phyloP scores from a whole-genome alignment of 108 stramenopile species.

The Schizochytrium sp. region DNA sequence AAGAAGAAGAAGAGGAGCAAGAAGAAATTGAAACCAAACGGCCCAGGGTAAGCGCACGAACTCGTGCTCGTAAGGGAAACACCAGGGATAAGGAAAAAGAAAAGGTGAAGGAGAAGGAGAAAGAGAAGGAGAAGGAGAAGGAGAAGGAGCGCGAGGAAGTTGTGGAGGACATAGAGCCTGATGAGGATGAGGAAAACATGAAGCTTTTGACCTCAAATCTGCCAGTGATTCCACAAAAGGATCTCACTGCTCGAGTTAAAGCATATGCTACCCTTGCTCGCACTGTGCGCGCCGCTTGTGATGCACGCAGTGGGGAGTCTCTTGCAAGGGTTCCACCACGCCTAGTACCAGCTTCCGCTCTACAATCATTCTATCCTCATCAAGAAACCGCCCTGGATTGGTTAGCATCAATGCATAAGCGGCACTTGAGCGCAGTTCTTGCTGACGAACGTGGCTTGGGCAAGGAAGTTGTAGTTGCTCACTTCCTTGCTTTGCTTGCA shows the following conservation, averaged over 20 bases:
- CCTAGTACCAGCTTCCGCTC: not conserved
- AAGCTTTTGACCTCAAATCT: not conserved
- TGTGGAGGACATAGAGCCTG: not conserved
- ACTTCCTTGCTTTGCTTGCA: conserved; percentile 18
- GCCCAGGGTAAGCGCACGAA: not conserved
- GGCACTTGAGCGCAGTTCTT: conserved; percentile 3
- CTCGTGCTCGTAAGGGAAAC: not conserved
- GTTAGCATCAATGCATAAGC: conserved; percentile 15
- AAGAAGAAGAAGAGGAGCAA: not conserved
- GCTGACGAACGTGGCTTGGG: conserved; percentile 35
- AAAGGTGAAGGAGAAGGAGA: not conserved
- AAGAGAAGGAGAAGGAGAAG: conserved; percentile 7
- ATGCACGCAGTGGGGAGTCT: not conserved
- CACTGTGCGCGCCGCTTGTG: not conserved
- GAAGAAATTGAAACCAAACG: not conserved
- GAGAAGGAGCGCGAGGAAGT: not conserved
- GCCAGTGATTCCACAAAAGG: not conserved
- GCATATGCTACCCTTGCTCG: not conserved
- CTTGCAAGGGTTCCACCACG: not conserved
- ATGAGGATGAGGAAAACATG: not conserved
- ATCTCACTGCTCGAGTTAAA: not conserved
- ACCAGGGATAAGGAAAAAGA: not conserved
- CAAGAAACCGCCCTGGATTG: conserved; percentile 24
- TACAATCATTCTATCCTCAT: not conserved
- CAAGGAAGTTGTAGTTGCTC: conserved; percentile 8